These are phyloP conservation scores for Metarhizium guizhouense DNA, from an alignment of 2,329 filamentous ascomycete genomes.

Conservation along the genomic window DNA sequence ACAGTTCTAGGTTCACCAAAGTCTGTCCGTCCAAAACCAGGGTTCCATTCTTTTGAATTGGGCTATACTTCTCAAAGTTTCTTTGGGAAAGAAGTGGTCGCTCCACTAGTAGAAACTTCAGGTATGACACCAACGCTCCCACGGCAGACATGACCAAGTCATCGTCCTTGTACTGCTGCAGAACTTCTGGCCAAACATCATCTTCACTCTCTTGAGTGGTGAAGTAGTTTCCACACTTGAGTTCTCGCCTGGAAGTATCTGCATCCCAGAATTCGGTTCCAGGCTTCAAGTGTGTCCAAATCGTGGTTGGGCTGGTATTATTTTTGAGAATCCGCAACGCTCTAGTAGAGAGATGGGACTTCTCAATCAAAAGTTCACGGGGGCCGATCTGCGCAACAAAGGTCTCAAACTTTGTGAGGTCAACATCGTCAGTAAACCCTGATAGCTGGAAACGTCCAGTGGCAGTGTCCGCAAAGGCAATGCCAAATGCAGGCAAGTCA, in stretches of 20 bases:
- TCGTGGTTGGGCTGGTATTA: constrained; percentile 82
- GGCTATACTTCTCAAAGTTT: constrained; percentile 86
- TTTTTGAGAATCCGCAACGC: constrained; percentile 91
- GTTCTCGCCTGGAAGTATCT: constrained; percentile 70
- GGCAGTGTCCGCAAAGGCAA: constrained; percentile 90
- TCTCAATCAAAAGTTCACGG: constrained; percentile 83
- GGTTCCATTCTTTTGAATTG: constrained; percentile 83
- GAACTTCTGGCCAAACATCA: constrained; percentile 63
- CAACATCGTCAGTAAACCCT: constrained; percentile 82
- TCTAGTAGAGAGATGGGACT: constrained; percentile 77
- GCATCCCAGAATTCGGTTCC: constrained; percentile 86
- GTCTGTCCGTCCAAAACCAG: constrained; percentile 92
- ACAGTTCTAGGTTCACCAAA: constrained; percentile 95
- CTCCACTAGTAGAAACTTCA: constrained; percentile 81
- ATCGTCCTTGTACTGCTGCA: constrained; percentile 66
- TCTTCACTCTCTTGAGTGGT: constrained; percentile 45
- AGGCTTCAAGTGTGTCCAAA: constrained; percentile 90
- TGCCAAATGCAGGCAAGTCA: constrained; percentile 73
- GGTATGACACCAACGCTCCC: constrained; percentile 80
- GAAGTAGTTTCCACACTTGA: constrained; percentile 76
- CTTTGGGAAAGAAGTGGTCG: constrained; percentile 77
- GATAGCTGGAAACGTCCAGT: constrained; percentile 94
- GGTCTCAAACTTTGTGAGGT: constrained; percentile 95
- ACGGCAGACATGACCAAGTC: constrained; percentile 84
- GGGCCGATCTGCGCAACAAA: constrained; percentile 88